Percentiles rank a stretch among this genome's conserved stretches.
phyloP scores from a whole-genome alignment of 2,329 filamentous ascomycete genomes.

The Curvularia verruculosa region DNA sequence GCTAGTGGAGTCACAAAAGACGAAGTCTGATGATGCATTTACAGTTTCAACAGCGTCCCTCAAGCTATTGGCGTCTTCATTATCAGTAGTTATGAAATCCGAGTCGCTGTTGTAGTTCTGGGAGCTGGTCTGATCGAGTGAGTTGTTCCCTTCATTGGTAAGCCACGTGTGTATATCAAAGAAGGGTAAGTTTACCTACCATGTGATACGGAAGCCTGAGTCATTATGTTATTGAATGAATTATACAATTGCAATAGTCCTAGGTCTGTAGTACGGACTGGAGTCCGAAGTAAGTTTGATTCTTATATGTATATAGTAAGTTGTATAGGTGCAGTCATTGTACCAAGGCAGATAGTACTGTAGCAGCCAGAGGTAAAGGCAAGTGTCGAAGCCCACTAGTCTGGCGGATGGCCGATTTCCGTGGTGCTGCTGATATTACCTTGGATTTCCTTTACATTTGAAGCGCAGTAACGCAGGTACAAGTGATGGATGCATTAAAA shows the following conservation, averaged over 20 bases:
- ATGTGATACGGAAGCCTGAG: neutral
- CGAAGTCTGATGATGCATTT: neutral
- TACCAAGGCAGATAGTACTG: neutral
- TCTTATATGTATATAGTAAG: neutral
- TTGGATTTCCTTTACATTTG: neutral
- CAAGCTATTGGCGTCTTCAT: neutral
- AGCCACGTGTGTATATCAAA: neutral
- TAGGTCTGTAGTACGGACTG: neutral
- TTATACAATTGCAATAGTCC: neutral
- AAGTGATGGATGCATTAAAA: neutral
- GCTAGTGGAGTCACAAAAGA: neutral
- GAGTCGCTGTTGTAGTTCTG: neutral
- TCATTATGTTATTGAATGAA: neutral
- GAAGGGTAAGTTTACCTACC: neutral
- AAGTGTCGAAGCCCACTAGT: neutral
- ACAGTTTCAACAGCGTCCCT: neutral
- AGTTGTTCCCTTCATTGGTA: neutral
- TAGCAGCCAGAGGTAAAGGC: neutral
- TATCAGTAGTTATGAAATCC: neutral
- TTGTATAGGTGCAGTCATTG: neutral
- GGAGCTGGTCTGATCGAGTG: neutral
- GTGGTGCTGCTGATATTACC: neutral
- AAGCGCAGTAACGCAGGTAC: neutral
- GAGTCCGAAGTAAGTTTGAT: neutral
- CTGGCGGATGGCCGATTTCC: neutral